Conservation (phyloP, 2,329 filamentous ascomycete species). For the Aaosphaeria pasadenensis region DNA sequence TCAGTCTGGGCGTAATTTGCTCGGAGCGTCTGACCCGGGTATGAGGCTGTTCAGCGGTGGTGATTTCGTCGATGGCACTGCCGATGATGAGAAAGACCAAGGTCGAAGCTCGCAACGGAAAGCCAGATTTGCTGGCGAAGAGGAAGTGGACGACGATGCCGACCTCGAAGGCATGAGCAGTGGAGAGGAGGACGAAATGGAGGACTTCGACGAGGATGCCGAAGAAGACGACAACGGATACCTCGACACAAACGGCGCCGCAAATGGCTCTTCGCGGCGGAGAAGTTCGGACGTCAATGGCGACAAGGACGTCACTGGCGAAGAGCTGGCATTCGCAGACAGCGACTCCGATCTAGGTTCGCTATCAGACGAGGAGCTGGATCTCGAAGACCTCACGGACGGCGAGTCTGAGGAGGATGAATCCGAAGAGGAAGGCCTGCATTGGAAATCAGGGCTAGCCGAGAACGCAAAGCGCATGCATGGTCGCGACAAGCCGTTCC, state of each 20-base stretch:
- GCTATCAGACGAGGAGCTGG: slow-evolving; percentile 57
- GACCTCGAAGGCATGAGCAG: slow-evolving; percentile 48
- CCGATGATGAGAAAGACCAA: slow-evolving; percentile 54
- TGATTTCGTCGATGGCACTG: slow-evolving; percentile 59
- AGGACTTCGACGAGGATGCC: slow-evolving; percentile 49
- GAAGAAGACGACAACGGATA: slow-evolving; percentile 56
- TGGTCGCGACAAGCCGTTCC: slow-evolving; percentile 66
- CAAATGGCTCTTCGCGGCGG: slow-evolving; percentile 19
- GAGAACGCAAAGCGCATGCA: slow-evolving; percentile 73
- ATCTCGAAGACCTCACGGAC: slow-evolving; percentile 22
- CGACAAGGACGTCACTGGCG: slow-evolving; percentile 40
- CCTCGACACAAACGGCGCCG: slow-evolving; percentile 39
- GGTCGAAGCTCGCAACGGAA: slow-evolving; percentile 54
- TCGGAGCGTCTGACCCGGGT: slow-evolving; percentile 79
- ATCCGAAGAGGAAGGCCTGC: slow-evolving; percentile 68
- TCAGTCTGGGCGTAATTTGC: slow-evolving; percentile 75
- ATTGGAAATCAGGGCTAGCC: slow-evolving; percentile 87
- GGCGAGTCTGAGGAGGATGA: slow-evolving; percentile 51
- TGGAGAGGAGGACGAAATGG: slow-evolving; percentile 55
- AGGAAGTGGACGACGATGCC: slow-evolving; percentile 53
- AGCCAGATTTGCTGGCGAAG: slow-evolving; percentile 46
- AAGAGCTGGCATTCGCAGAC: slow-evolving; percentile 86
- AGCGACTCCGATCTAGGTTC: slow-evolving; percentile 96
- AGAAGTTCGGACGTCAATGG: slow-evolving; percentile 28
- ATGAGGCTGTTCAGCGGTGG: slow-evolving; percentile 84